Conservation (phyloP, 345 rosid species). For the Erodium maritimum region DNA sequence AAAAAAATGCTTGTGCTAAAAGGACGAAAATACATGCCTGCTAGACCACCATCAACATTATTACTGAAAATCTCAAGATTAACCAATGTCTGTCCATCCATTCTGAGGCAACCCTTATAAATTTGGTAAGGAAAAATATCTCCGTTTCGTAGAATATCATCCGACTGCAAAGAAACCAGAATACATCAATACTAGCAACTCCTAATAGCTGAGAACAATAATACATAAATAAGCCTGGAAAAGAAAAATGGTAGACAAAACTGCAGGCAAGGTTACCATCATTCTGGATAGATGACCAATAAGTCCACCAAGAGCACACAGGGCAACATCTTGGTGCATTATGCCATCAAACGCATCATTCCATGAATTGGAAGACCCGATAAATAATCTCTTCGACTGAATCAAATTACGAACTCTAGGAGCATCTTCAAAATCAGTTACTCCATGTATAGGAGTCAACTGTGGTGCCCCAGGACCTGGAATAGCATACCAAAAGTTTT, state of each 20-base stretch:
- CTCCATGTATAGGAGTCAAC: constrained; percentile 40
- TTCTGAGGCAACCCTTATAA: constrained; percentile 67
- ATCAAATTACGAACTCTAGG: constrained; percentile 55
- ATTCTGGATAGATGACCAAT: constrained; percentile 66
- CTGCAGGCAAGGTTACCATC: constrained; percentile 44
- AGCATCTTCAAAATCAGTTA: constrained; percentile 40
- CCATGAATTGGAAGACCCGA: constrained; percentile 44
- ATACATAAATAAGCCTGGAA: neutral
- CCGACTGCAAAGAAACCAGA: constrained; percentile 34
- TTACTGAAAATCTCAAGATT: constrained; percentile 86
- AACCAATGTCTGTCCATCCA: constrained; percentile 88
- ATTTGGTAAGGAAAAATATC: constrained; percentile 74
- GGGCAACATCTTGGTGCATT: constrained; percentile 33
- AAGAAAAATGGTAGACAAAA: neutral
- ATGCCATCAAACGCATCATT: constrained; percentile 35
- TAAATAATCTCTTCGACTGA: constrained; percentile 56
- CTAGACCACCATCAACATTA: constrained; percentile 64
- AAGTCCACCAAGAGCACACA: constrained; percentile 75
- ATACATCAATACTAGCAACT: neutral
- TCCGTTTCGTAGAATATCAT: constrained; percentile 62
- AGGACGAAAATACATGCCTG: constrained; percentile 38
- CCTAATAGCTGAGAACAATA: neutral
- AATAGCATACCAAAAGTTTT: neutral
- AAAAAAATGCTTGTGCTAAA: neutral
- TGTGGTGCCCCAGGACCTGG: constrained; percentile 52